A percentile compares a stretch with the other conserved stretches of the same genome.
Conservation (phyloP, 352 stramenopile species). For the Pythium dissotocum region DNA sequence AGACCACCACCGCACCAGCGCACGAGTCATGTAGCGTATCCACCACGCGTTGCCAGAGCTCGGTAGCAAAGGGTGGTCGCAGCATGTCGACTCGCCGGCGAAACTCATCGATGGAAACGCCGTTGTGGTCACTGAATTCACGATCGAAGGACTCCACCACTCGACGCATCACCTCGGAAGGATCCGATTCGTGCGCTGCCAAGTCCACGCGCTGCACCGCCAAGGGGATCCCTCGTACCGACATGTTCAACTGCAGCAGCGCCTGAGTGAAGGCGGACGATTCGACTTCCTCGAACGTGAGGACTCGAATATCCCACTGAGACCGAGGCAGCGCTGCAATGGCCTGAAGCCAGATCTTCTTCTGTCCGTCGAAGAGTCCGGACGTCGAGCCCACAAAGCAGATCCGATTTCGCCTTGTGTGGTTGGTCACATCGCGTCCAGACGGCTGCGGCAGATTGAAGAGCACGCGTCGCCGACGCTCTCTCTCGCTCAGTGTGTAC, state of each 20-base stretch:
- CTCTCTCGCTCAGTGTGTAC: slow-evolving; percentile 14
- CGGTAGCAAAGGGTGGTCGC: slow-evolving; percentile 28
- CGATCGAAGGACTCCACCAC: slow-evolving; percentile 19
- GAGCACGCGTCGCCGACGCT: slow-evolving; percentile 27
- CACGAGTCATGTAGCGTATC: slow-evolving; percentile 32
- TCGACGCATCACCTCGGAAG: background rate
- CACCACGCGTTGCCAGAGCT: slow-evolving; percentile 33
- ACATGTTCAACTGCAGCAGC: slow-evolving; percentile 36
- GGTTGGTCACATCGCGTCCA: no score
- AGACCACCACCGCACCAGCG: slow-evolving; percentile 40
- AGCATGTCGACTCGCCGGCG: slow-evolving; percentile 21
- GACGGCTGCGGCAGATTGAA: slow-evolving; percentile 30
- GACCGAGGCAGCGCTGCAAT: slow-evolving; percentile 32
- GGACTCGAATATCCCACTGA: slow-evolving; percentile 13
- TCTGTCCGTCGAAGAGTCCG: slow-evolving; percentile 50
- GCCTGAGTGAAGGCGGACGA: slow-evolving; percentile 26
- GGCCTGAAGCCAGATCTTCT: slow-evolving; percentile 61
- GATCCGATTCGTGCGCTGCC: background rate
- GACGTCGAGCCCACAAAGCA: slow-evolving; percentile 41
- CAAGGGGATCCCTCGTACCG: slow-evolving; percentile 28
- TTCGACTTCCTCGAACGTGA: slow-evolving; percentile 35
- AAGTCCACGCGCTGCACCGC: slow-evolving; percentile 3
- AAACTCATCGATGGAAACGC: slow-evolving; percentile 1
- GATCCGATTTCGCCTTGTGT: slow-evolving; percentile 24
- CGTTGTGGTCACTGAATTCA: slow-evolving; percentile 9